Conservation (phyloP, 768 basidiomycete species). For the Tylopilus intermedius region DNA sequence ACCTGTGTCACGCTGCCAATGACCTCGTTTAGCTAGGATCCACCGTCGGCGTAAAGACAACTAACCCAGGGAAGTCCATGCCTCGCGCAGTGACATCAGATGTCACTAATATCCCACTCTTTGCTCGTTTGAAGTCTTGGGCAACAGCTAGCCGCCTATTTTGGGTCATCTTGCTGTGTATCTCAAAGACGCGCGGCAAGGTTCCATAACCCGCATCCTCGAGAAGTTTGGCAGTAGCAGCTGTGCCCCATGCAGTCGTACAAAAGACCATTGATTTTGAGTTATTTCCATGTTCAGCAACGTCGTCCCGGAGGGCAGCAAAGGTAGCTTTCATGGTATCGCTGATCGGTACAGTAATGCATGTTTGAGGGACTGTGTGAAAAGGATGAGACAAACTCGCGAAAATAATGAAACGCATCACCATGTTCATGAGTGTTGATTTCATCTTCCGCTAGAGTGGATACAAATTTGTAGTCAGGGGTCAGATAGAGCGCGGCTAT, state of each 20-base stretch:
- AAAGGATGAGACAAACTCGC: not conserved
- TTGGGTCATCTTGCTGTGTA: slow-evolving; percentile 58
- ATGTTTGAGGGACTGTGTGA: slow-evolving; percentile 45
- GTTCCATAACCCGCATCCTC: slow-evolving; percentile 25
- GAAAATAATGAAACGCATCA: slow-evolving; percentile 11
- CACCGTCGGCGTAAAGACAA: not conserved
- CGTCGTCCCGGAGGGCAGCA: slow-evolving; percentile 37
- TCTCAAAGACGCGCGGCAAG: slow-evolving; percentile 41
- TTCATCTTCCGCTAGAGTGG: slow-evolving; percentile 54
- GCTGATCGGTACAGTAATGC: slow-evolving; percentile 37
- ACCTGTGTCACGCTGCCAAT: slow-evolving; percentile 49
- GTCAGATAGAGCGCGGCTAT: slow-evolving; percentile 27
- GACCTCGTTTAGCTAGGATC: slow-evolving; percentile 3
- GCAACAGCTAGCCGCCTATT: slow-evolving; percentile 43
- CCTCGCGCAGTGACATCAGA: slow-evolving; percentile 60
- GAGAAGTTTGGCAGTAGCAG: slow-evolving; percentile 36
- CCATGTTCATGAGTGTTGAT: slow-evolving; percentile 60
- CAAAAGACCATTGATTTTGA: slow-evolving; percentile 58
- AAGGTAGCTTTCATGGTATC: slow-evolving; percentile 40
- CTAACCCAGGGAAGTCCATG: slow-evolving; percentile 61
- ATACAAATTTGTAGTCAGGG: slow-evolving; percentile 42
- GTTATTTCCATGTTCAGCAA: slow-evolving; percentile 19
- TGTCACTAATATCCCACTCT: slow-evolving; percentile 46
- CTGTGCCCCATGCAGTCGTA: slow-evolving; percentile 60
- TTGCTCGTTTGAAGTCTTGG: slow-evolving; percentile 42